Evolutionary conservation across 345 rosid species (phyloP), one percentile per base, ranked within the genome.

Genomic region (Pistacia atlantica): DNA sequence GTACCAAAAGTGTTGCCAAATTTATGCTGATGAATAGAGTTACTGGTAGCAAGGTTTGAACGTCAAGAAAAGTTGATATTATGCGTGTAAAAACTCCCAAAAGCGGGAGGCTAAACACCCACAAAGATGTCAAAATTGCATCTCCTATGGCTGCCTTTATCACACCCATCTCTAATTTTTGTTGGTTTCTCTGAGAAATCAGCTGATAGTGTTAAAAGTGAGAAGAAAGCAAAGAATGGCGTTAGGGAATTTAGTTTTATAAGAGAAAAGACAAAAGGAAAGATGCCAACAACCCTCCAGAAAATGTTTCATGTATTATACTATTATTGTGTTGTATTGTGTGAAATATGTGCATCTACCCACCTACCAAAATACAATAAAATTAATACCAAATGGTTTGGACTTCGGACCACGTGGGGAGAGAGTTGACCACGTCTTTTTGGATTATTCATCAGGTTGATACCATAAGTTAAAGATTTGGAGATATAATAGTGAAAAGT

Each of bases 71-170:
- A 22, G 75, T 60, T 4, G 72, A 80, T 28, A 79, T 65, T 22
- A 78, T 58, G 65, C 37, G 60, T 1, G 91, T 77, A 28, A 65
- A 62, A n/a, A 88, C 31, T 18, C 76, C 83, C 8, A 84, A 13
- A 52, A 82, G 11, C 9, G 89, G 84, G 17, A 80, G 58, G 28
- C 60, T 73, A 12, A 86, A 85, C 3, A 84, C 85, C 86, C 86
- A 88, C 80, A 88, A 77, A 57, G 84, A 82, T 18, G 89, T 86
- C 35, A 88, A 12, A 48, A 83, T 54, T 45, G 81, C 85, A 76
- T 88, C 91, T 33, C 85, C 89, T 0, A 83, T 63, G 38, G 91
- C 87, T 42, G 82, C 62, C 75, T 77, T 84, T 16, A 88, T 65
- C 33, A 81, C 74, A 11, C 85, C 83, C 84, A 81, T 81, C 31